phyloP scores from a whole-genome alignment of 768 basidiomycete genomes.

The Hortiboletus campestris region DNA sequence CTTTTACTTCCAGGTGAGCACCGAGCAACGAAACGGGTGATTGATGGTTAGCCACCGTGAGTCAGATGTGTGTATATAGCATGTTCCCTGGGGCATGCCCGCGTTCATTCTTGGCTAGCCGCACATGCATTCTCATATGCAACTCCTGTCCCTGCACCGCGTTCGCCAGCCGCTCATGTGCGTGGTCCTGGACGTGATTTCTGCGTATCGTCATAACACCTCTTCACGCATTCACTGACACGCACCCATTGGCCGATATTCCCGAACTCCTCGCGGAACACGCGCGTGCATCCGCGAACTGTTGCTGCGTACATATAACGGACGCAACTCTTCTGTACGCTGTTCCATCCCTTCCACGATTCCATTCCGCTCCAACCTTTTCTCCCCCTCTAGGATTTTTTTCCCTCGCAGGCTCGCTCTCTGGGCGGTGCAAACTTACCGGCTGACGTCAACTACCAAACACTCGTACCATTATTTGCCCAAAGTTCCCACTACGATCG shows the following conservation, averaged over 20 bases:
- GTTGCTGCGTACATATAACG: slow-evolving; percentile 24
- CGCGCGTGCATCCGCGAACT: slow-evolving; percentile 6
- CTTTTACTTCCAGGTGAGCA: not conserved
- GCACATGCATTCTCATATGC: slow-evolving; percentile 14
- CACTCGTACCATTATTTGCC: slow-evolving; percentile 1
- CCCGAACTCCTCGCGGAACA: slow-evolving; percentile 14
- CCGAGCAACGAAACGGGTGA: not conserved
- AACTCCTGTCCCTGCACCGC: slow-evolving; percentile 17
- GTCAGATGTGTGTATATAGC: slow-evolving; percentile 10
- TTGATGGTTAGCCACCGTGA: not conserved
- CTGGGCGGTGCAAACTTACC: slow-evolving; percentile 1
- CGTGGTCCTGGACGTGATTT: slow-evolving; percentile 2
- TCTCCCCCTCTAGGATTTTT: not conserved
- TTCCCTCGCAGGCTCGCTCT: not conserved
- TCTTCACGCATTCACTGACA: slow-evolving; percentile 10
- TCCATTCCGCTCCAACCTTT: slow-evolving; percentile 1
- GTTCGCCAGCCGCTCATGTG: slow-evolving; percentile 16
- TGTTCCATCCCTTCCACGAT: slow-evolving; percentile 12
- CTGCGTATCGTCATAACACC: not conserved
- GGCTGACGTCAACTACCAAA: not conserved
- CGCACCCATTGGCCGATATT: slow-evolving; percentile 7
- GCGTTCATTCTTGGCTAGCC: slow-evolving; percentile 14
- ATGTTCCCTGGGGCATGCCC: slow-evolving; percentile 8
- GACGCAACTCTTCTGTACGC: slow-evolving; percentile 6
- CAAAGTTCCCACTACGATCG: not conserved